These are phyloP conservation scores for Arctium minus DNA, from an alignment of 129 eudicot genomes.

Conservation along the genomic window DNA sequence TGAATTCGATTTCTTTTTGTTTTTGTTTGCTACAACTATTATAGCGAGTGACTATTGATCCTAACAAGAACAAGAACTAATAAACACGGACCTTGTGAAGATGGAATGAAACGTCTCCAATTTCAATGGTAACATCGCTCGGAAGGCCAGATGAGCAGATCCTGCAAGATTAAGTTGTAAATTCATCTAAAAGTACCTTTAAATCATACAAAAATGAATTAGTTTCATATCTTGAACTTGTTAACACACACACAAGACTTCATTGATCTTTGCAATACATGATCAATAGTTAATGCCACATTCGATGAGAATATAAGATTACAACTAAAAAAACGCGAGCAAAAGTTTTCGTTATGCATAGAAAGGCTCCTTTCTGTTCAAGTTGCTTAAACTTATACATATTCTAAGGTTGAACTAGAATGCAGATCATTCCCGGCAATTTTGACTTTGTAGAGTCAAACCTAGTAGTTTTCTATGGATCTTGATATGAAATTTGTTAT, in stretches of 20 bases:
- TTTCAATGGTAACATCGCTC: conserved; percentile 60
- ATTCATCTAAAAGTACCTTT: neutral
- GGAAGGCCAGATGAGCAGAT: conserved; percentile 73
- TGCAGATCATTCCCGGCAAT: neutral
- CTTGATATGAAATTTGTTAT: neutral
- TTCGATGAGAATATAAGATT: conserved; percentile 1
- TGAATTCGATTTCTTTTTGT: neutral
- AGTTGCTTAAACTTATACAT: neutral
- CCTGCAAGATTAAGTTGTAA: conserved; percentile 38
- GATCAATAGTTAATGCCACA: neutral
- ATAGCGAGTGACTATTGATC: neutral
- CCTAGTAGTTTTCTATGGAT: neutral
- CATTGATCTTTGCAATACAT: neutral
- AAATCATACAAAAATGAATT: neutral
- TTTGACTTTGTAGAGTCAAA: conserved; percentile 27
- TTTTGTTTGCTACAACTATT: neutral
- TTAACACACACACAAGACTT: neutral
- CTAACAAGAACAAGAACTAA: neutral
- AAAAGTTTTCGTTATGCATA: neutral
- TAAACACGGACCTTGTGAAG: conserved; percentile 60
- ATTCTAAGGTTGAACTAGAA: neutral
- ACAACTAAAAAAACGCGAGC: neutral
- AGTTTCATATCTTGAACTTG: neutral
- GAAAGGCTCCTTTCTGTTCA: conserved; percentile 9
- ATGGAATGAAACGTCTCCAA: conserved; percentile 62